Percentiles rank a stretch among this genome's conserved stretches.
These are phyloP conservation scores for Talaromyces stipitatus DNA, from an alignment of 495 filamentous ascomycete genomes.

Conservation along the genomic window DNA sequence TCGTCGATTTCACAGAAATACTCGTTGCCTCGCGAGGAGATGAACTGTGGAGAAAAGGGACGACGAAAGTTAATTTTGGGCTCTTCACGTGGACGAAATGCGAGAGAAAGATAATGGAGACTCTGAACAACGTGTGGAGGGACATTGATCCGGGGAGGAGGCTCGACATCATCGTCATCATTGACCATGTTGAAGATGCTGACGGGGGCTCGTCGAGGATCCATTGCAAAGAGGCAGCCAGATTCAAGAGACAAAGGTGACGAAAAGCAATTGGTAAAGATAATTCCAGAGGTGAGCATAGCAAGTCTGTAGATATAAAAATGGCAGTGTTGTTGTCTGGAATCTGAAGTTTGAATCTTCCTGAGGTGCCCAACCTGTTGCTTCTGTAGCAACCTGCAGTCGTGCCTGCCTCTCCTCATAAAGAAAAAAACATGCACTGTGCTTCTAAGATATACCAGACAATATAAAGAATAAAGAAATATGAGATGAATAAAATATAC, in stretches of 20 bases:
- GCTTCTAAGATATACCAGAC: neutral
- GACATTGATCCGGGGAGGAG: neutral
- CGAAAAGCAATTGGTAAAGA: neutral
- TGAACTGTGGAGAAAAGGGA: constrained; percentile 57
- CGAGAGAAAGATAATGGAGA: constrained; percentile 5
- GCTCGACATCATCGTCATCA: neutral
- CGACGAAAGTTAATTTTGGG: neutral
- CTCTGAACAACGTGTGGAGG: neutral
- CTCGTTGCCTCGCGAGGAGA: constrained; percentile 93
- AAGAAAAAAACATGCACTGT: neutral
- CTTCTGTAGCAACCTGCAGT: neutral
- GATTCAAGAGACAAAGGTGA: neutral
- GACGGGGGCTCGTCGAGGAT: neutral
- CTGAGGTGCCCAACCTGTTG: neutral
- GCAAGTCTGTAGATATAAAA: neutral
- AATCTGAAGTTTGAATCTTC: neutral
- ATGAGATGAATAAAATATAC: constrained; percentile 1
- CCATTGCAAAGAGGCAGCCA: neutral
- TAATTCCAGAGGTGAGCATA: neutral
- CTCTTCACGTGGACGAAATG: neutral
- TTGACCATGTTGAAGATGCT: constrained; percentile 1
- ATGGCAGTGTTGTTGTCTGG: neutral
- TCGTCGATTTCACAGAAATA: constrained; percentile 99
- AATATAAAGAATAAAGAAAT: neutral
- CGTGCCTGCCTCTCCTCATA: neutral